phyloP scores from a whole-genome alignment of 2,329 filamentous ascomycete genomes.

The Fusarium buharicum region DNA sequence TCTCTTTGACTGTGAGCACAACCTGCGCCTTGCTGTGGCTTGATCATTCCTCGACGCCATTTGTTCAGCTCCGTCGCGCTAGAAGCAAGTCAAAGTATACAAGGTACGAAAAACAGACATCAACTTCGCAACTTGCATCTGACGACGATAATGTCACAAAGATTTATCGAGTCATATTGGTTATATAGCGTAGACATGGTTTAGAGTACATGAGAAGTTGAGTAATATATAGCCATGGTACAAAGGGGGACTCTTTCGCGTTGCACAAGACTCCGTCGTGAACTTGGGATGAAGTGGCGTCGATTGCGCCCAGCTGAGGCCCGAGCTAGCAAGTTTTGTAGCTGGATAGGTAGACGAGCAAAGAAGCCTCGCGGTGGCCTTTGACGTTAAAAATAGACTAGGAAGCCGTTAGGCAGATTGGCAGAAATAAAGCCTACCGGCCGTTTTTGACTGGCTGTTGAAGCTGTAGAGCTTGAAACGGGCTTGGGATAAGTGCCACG shows the following conservation, averaged over 20 bases:
- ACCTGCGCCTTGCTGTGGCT: constrained; percentile 1
- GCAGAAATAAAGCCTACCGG: background rate
- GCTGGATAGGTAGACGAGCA: constrained; percentile 5
- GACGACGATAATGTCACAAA: no score
- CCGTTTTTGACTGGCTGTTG: constrained; percentile 4
- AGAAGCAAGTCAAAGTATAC: constrained; percentile 6
- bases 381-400: constrained; percentile 26
- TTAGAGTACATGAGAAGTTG: background rate
- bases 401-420: constrained; percentile 10
- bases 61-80: constrained; percentile 1
- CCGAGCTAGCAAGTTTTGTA: background rate
- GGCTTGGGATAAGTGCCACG: background rate
- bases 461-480: constrained; percentile 12
- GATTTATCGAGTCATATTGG: background rate
- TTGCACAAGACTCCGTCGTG: background rate
- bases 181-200: background rate
- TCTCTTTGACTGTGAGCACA: background rate
- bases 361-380: constrained; percentile 5
- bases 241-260: background rate
- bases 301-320: constrained; percentile 1
- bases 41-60: background rate
- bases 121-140: background rate
- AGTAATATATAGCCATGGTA: background rate
- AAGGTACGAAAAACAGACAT: background rate
- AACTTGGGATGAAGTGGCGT: constrained; percentile 6